Evolutionary conservation across 345 rosid species (phyloP).

Genomic region (Populus ilicifolia): DNA sequence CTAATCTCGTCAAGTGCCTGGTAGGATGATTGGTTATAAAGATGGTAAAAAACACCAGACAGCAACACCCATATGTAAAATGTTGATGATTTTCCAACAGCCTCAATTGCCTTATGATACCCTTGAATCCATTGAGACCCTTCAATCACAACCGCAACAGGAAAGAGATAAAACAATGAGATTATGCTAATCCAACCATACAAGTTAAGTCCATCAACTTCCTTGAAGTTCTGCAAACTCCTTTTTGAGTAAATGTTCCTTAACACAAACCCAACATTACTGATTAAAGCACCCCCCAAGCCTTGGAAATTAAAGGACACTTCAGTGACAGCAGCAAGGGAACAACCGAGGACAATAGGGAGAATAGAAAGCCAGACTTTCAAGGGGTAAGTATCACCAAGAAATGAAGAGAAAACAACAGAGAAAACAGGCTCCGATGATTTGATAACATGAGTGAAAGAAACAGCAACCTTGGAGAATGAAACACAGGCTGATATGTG

Average conservation of each 20-base stretch:
- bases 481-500: conserved; percentile 97
- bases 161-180: conserved; percentile 68
- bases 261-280: conserved; percentile 87
- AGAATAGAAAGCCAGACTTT: conserved; percentile 89
- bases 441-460: conserved; percentile 96
- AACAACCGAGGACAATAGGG: conserved; percentile 89
- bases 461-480: conserved; percentile 95
- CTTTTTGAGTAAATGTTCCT: conserved; percentile 81
- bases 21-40: conserved; percentile 88
- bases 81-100: conserved; percentile 60
- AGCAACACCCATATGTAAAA: conserved; percentile 87
- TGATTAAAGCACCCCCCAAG: conserved; percentile 88
- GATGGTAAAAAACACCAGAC: conserved; percentile 84
- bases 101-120: conserved; percentile 64
- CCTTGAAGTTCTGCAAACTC: conserved; percentile 75
- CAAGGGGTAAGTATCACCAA: conserved; percentile 79
- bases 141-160: conserved; percentile 80
- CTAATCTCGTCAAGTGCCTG: conserved; percentile 96
- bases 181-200: conserved; percentile 83
- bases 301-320: conserved; percentile 86
- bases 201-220: conserved; percentile 81
- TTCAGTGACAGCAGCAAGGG: conserved; percentile 91
- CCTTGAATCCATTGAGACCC: conserved; percentile 91
- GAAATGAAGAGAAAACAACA: conserved; percentile 80
- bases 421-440: conserved; percentile 98